Percentiles rank a stretch among this genome's conserved stretches.
phyloP scores from a whole-genome alignment of 352 stramenopile genomes.

The Achlya hypogyna region DNA sequence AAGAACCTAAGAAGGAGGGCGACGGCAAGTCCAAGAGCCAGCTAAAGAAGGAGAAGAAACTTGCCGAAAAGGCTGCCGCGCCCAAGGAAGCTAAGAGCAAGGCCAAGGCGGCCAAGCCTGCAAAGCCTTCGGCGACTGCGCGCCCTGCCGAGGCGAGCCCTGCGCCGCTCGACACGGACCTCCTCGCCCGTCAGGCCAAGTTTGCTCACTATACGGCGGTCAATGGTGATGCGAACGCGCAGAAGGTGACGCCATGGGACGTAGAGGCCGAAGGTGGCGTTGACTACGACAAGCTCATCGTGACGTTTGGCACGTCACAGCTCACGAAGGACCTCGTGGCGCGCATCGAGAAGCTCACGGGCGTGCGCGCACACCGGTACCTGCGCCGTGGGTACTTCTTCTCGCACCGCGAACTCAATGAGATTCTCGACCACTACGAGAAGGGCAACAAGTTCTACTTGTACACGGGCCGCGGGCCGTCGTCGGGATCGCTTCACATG shows the following conservation, averaged over 20 bases:
- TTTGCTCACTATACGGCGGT: slow-evolving; percentile 62
- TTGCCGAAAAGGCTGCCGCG: slow-evolving; percentile 47
- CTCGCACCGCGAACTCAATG: slow-evolving; percentile 96
- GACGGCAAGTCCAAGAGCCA: slow-evolving; percentile 75
- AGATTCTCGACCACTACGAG: slow-evolving; percentile 93
- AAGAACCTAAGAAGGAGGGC: slow-evolving; percentile 14
- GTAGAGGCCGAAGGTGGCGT: slow-evolving; percentile 93
- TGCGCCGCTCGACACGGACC: slow-evolving; percentile 37
- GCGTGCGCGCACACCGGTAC: slow-evolving; percentile 92
- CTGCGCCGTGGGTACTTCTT: slow-evolving; percentile 99
- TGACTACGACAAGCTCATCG: slow-evolving; percentile 99
- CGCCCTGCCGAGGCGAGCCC: slow-evolving; percentile 51
- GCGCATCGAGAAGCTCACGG: slow-evolving; percentile 93
- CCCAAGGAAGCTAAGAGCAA: slow-evolving; percentile 43
- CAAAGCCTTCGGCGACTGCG: slow-evolving; percentile 61
- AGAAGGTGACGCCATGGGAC: slow-evolving; percentile 90
- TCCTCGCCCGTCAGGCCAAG: slow-evolving; percentile 61
- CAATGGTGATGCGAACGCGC: slow-evolving; percentile 38
- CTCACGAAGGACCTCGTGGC: slow-evolving; percentile 91
- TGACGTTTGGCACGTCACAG: slow-evolving; percentile 94
- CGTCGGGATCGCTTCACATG: slow-evolving; percentile 96
- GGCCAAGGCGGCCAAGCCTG: slow-evolving; percentile 32
- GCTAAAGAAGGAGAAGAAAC: slow-evolving; percentile 84
- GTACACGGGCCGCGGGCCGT: slow-evolving; percentile 98
- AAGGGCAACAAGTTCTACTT: slow-evolving; percentile 97